phyloP scores from a whole-genome alignment of 768 basidiomycete genomes.

The Mycena galericulata region DNA sequence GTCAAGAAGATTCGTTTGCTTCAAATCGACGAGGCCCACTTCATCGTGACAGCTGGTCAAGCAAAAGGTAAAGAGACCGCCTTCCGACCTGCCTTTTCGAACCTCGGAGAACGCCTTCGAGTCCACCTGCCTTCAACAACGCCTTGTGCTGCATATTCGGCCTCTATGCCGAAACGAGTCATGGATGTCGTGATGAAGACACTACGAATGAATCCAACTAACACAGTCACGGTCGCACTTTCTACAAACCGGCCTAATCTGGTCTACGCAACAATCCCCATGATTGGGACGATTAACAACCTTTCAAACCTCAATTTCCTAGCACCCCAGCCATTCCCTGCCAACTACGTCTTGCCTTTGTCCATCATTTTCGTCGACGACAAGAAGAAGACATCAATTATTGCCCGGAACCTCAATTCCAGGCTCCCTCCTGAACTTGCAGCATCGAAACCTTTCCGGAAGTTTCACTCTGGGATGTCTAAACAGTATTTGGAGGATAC shows the following conservation, averaged over 20 bases:
- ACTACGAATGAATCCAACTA: neutral
- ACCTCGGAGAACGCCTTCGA: conserved; percentile 3
- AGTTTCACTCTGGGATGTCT: conserved; percentile 12
- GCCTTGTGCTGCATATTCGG: conserved; percentile 4
- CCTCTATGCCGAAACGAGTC: neutral
- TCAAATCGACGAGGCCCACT: conserved; percentile 37
- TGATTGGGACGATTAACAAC: neutral
- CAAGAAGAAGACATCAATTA: neutral
- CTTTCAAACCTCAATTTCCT: conserved; percentile 7
- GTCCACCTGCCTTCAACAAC: neutral
- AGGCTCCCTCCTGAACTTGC: neutral
- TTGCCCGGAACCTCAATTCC: neutral
- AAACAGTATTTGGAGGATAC: neutral
- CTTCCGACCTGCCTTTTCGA: neutral
- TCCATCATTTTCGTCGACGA: conserved; percentile 6
- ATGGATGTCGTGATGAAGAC: neutral
- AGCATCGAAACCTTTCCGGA: neutral
- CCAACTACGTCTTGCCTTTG: neutral
- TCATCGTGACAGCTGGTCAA: conserved; percentile 32
- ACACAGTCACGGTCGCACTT: neutral
- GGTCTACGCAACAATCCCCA: neutral
- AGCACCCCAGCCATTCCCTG: neutral
- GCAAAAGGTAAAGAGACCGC: neutral
- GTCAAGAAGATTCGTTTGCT: conserved; percentile 18
- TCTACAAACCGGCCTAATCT: conserved; percentile 18